These are phyloP conservation scores for Scheffersomyces amazonensis DNA, from an alignment of 805 yeast genomes.

Conservation along the genomic window DNA sequence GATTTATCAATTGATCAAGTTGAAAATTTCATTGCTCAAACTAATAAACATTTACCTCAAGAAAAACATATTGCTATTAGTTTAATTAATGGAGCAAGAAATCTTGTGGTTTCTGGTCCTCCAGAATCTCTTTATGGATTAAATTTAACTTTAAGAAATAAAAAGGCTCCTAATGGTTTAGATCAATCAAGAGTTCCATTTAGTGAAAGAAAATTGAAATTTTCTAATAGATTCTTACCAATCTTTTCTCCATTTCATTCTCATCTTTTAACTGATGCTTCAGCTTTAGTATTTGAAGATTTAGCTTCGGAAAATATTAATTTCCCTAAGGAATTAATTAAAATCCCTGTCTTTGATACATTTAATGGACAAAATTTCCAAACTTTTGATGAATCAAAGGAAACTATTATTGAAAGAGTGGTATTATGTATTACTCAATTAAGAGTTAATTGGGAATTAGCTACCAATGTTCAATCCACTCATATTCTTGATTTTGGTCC, in stretches of 20 bases:
- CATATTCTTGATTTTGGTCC: slow-evolving; percentile 98
- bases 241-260: slow-evolving; percentile 97
- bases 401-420: slow-evolving; percentile 64
- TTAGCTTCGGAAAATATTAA: slow-evolving; percentile 53
- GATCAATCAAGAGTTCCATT: slow-evolving; percentile 94
- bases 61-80: slow-evolving; percentile 91
- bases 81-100: slow-evolving; percentile 91
- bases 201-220: slow-evolving; percentile 90
- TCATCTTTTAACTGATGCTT: slow-evolving; percentile 73
- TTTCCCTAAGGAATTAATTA: slow-evolving; percentile 53
- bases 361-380: slow-evolving; percentile 80
- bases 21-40: slow-evolving; percentile 71
- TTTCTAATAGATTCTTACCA: slow-evolving; percentile 91
- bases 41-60: slow-evolving; percentile 89
- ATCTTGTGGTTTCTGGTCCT: slow-evolving; percentile 94
- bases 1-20: slow-evolving; percentile 82
- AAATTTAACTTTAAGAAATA: slow-evolving; percentile 86
- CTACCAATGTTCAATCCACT: slow-evolving; percentile 78
- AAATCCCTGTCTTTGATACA: slow-evolving; percentile 90
- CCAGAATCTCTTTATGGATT: slow-evolving; percentile 97
- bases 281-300: slow-evolving; percentile 63
- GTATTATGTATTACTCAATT: slow-evolving; percentile 81
- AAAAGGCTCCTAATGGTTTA: slow-evolving; percentile 90
- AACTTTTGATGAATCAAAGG: slow-evolving; percentile 27
- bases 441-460: slow-evolving; percentile 93